Percentiles rank a stretch among this genome's conserved stretches.
Conservation (phyloP, 2,329 filamentous ascomycete species). For the Penicillium sp. region DNA sequence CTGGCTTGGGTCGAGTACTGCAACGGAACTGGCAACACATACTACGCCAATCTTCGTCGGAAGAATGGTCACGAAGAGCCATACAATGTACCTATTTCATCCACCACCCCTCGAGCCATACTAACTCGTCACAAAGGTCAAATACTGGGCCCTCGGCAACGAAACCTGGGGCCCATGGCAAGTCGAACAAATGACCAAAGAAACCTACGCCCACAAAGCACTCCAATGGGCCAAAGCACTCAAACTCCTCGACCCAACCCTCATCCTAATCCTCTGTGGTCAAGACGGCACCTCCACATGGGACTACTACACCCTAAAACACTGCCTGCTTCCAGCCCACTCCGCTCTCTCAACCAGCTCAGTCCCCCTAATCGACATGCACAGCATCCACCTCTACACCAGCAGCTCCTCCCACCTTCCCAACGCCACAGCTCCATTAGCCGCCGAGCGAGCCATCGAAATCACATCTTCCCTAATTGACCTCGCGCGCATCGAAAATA, state of each 20-base stretch:
- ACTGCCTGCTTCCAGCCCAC: conserved; percentile 55
- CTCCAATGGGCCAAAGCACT: conserved; percentile 56
- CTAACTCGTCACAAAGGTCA: conserved; percentile 45
- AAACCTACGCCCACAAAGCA: conserved; percentile 56
- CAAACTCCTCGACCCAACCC: conserved; percentile 55
- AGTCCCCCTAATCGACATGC: conserved; percentile 64
- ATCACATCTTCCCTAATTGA: conserved; percentile 66
- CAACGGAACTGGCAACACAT: conserved; percentile 69
- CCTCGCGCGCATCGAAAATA: conserved; percentile 66
- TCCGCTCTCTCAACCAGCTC: conserved; percentile 39
- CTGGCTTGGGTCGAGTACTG: conserved; percentile 83
- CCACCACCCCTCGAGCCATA: not conserved
- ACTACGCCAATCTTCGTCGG: conserved; percentile 76
- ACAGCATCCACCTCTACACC: conserved; percentile 76
- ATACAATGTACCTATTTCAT: conserved; percentile 53
- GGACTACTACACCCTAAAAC: conserved; percentile 69
- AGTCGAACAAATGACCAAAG: conserved; percentile 56
- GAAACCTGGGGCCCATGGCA: conserved; percentile 61
- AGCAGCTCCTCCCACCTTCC: conserved; percentile 52
- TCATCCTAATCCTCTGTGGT: conserved; percentile 69
- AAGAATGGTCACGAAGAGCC: conserved; percentile 71
- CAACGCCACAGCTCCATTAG: conserved; percentile 60
- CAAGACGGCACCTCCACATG: conserved; percentile 64
- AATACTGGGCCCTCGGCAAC: conserved; percentile 84
- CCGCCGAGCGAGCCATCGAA: conserved; percentile 69